Base-by-base conservation (phyloP, 73 alveolate genomes). In the Tetrahymena elliotti region DNA sequence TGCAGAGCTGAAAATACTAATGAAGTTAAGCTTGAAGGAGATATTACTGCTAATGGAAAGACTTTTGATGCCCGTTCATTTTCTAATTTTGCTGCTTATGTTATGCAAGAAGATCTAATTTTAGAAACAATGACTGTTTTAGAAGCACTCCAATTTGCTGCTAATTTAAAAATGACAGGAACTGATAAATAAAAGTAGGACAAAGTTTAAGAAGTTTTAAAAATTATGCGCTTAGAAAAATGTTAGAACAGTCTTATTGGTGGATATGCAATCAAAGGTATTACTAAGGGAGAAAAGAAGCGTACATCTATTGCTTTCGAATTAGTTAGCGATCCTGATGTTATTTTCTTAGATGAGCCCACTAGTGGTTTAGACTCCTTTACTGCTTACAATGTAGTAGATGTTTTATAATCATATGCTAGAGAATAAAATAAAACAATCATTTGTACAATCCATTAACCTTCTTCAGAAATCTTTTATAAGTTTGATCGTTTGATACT, bases 251-350 rank as follows among this genome's bases (percentile, higher is more conserved):
- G 99, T 13, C 93, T 95, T 52, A 96, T 98, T n/a, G 99, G 99
- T 24, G 99, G 99, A 34, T 96, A 97, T 31, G 94, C 96, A n/a
- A 84, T 95, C 3, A 98, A 98, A 95, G 99, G 99, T 41, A 97
- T 98, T 27, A 98, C 99, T 2, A 99, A 99, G 31, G 99, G 99
- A 92, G 99, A 99, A 93, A 97, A 99, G 94, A 99, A 99, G 93
- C 93, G 99, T 47, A 97, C 99, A 33, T 98, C 99, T 10, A 98
- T 99, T 15, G 99, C 99, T 33, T 97, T 98, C 93, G 99, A 99
- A 96, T 94, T 99, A 88, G 97, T 99, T n/a, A 96, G 98, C 82
- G 98, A 99, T 95, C 99, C 99, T 11, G 84, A 97, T 8, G 93
- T 98, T 84, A 97, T 99, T 34, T 97, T 99, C 95, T 96, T 98